Evolutionary conservation across 331 rosid species (phyloP), one percentile per base, ranked within the genome.

Genomic region (Arachis monticola): DNA sequence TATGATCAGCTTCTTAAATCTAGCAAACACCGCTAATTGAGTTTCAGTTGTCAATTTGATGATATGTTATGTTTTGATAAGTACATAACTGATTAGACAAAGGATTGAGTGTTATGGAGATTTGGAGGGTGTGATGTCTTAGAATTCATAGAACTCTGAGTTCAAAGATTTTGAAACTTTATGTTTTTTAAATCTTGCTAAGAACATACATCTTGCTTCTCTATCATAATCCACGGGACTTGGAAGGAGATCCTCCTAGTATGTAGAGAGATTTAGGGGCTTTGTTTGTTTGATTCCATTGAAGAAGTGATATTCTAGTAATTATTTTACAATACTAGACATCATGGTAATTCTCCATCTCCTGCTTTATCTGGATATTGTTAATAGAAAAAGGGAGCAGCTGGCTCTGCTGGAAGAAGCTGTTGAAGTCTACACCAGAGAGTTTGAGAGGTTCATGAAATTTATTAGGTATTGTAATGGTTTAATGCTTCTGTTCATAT

Each of bases 401-500:
- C 45, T 92, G 17, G 83, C 77, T 52, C 75, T 88, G 45, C 51
- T 94, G 87, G 93, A 92, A 79, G 83, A 86, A 82, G 93, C 93
- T 80, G 83, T 88, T 80, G 87, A 88, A 69, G 87, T 92, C 81
- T 94, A 92, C 74, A 56, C 93, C 73, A 67, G 67, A 53, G 97
- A 94, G 83, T 86, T 92, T 75, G 88, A 83, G 84, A 87, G 99
- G 88, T 92, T 92, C 83, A 72, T 92, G 47, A 81, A 69, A 40
- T 94, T 94, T 70, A 86, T 94, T 70, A 82, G 99, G 99, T 94
- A 87, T 30, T 60, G 31, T 48, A 67, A 45, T 76, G 71, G 51
- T 60, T 22, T 48, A 67, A 45, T 80, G 71, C 57, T 61, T 6
- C 2, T 35, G 60, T 53, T 77, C 46, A 77, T 73, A 52, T 44